Evolutionary conservation across 768 basidiomycete genomes (phyloP).

Genomic region (Naematelia aurantialba): DNA sequence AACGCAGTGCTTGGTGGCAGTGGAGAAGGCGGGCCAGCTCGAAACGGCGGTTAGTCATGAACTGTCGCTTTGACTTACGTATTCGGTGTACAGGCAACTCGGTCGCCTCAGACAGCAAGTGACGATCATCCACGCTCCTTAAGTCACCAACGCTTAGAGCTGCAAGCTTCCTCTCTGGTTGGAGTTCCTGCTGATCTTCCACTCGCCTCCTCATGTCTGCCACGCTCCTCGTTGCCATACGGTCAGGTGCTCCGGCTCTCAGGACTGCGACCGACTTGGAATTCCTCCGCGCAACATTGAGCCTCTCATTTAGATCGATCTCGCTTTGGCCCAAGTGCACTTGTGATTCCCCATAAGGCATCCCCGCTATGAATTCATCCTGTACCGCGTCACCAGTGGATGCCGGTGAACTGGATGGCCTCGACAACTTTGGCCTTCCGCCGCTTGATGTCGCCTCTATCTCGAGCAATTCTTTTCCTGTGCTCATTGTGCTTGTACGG

Average conservation of each 20-base stretch:
- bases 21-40: conserved; percentile 6
- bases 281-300: conserved; percentile 79
- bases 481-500: conserved; percentile 60
- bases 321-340: conserved; percentile 49
- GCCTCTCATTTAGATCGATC: conserved; percentile 65
- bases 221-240: conserved; percentile 9
- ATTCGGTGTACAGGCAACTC: background rate
- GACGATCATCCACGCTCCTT: background rate
- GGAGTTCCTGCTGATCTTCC: background rate
- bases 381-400: background rate
- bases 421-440: background rate
- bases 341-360: background rate
- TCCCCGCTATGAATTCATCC: conserved; percentile 5
- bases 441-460: conserved; percentile 1
- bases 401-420: conserved; percentile 10
- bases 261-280: conserved; percentile 32
- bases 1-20: conserved; percentile 24
- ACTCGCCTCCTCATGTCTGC: conserved; percentile 11
- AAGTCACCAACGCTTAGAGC: background rate
- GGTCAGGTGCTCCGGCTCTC: background rate
- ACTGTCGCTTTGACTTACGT: conserved; percentile 2
- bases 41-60: background rate
- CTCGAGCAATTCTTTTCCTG: conserved; percentile 1
- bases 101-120: background rate
- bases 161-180: background rate